Evolutionary conservation across 73 alveolate genomes (phyloP).

Genomic region (Paramecium sexaurelia): DNA sequence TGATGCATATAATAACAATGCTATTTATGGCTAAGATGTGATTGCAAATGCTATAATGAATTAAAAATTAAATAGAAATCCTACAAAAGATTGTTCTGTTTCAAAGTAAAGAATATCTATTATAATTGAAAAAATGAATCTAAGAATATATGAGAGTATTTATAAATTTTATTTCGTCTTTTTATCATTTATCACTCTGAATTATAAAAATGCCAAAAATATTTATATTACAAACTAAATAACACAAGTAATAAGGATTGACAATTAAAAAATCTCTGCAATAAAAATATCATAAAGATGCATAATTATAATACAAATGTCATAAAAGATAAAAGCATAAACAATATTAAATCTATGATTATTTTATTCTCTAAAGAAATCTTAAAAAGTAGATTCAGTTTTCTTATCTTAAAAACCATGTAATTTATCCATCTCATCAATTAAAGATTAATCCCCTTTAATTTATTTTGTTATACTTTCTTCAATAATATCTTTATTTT

Average conservation of each 20-base stretch:
- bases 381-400: neutral
- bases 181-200: neutral
- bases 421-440: neutral
- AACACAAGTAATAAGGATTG: neutral
- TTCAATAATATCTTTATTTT: conserved; percentile 28
- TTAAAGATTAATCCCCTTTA: conserved; percentile 15
- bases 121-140: neutral
- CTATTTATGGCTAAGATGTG: neutral
- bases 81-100: neutral
- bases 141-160: neutral
- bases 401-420: neutral
- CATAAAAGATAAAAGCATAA: neutral
- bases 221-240: neutral
- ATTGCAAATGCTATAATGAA: neutral
- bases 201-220: neutral
- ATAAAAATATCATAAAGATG: neutral
- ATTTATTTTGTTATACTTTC: neutral
- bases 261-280: neutral
- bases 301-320: neutral
- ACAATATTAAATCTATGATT: neutral
- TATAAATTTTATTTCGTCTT: neutral
- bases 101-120: neutral
- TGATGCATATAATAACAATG: neutral
- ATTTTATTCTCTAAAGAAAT: neutral
- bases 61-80: neutral